Base-by-base conservation (phyloP, 495 filamentous ascomycete genomes). In the Collariella sp. region DNA sequence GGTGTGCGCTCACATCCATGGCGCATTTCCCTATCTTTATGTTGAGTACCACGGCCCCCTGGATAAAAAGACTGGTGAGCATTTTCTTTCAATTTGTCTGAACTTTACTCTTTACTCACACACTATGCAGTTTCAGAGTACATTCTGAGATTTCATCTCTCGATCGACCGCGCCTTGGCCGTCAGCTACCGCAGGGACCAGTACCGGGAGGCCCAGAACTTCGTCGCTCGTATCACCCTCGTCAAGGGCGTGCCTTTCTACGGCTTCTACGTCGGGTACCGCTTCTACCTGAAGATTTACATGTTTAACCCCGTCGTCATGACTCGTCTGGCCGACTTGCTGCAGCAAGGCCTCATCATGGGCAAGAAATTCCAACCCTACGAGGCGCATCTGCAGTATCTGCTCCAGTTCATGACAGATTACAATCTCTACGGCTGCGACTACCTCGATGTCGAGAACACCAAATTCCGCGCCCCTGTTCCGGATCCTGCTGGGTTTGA, bases 391-490 rank as follows among this genome's bases (percentile, higher is more conserved):
- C 67, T 97, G 39, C 86, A 94, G 67, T 97, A 86, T 69, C 69
- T 96, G 9, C 78, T 91, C 1, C 94, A 96, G 72, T 97, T 94
- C 82, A 96, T 97, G 91, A 86, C 85, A 58, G 94, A 98, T 64
- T 97, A 89, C 76, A 97, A 95, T 59, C 75, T 98, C 59, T 96
- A 91, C 64, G 93, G 93, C 11, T 98, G 93, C 64, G 83, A 79
- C 26, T 96, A 88, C 62, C 83, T 98, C 66, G 71, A 77, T 35
- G 65, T 66, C 5, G 55, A 53, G 10, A 85, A 81, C 40, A 78
- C 81, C 24, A 75, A 66, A 36, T 96, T 96, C 61, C 81, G 94
- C 48, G 70, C 72, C 34, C 89, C 90, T 5, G 76, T 96, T 7
- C 91, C 94, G 2, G 70, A 81, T 1, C 54, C 60, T 35, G 80